Evolutionary conservation across 805 yeast genomes (phyloP).

Genomic region (Zygoascus bituminiphila): DNA sequence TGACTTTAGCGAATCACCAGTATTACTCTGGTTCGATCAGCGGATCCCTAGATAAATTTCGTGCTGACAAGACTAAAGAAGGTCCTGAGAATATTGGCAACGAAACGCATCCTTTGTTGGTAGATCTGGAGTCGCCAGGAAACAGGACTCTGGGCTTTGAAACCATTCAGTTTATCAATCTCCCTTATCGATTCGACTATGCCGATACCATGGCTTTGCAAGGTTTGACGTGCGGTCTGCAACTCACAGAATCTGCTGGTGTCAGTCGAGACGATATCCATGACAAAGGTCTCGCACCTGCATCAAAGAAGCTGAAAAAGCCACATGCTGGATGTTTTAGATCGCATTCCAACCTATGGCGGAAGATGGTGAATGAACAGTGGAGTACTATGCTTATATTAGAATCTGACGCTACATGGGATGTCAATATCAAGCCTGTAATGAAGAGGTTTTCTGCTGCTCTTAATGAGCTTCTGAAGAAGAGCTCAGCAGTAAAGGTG

Average conservation of each 20-base stretch:
- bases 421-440: constrained; percentile 4
- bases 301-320: not conserved
- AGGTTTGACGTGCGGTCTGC: constrained; percentile 1
- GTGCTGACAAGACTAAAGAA: not conserved
- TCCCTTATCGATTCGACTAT: constrained; percentile 8
- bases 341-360: constrained; percentile 14
- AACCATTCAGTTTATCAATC: constrained; percentile 7
- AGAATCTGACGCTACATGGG: constrained; percentile 15
- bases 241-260: not conserved
- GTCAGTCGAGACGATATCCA: not conserved
- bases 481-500: not conserved
- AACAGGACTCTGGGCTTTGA: constrained; percentile 13
- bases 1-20: not conserved
- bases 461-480: constrained; percentile 6
- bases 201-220: constrained; percentile 12
- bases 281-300: constrained; percentile 9
- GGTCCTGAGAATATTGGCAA: not conserved
- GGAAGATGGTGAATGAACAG: constrained; percentile 6
- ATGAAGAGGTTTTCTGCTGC: constrained; percentile 7
- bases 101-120: not conserved
- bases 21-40: too few relatives aligned
- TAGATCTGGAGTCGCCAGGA: constrained; percentile 1
- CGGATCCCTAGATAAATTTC: too few relatives aligned
- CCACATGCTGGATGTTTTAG: constrained; percentile 8
- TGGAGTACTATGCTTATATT: constrained; percentile 7